phyloP scores from a whole-genome alignment of 306 rosid species.

The Parietaria judaica region DNA sequence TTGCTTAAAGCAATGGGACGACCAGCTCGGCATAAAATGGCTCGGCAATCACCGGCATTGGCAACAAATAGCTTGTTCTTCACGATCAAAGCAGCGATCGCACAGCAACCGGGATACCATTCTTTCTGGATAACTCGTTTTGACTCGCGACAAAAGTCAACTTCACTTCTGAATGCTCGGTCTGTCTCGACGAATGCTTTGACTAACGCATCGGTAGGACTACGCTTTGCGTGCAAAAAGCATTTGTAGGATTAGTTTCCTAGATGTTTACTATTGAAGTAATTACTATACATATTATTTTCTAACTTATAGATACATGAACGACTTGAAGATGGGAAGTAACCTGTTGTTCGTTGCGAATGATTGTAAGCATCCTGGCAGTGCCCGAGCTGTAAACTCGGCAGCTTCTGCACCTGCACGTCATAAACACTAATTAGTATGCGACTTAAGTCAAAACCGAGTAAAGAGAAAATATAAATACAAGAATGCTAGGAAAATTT shows the following conservation, averaged over 20 bases:
- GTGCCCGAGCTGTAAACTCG: slow-evolving; percentile 69
- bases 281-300: no score
- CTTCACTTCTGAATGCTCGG: slow-evolving; percentile 65
- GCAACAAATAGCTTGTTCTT: slow-evolving; percentile 74
- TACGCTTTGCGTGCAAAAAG: slow-evolving; percentile 26
- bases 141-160: slow-evolving; percentile 56
- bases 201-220: slow-evolving; percentile 60
- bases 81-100: slow-evolving; percentile 57
- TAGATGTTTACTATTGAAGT: no score
- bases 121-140: slow-evolving; percentile 61
- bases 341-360: slow-evolving; percentile 48
- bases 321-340: background rate
- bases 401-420: slow-evolving; percentile 84
- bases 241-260: background rate
- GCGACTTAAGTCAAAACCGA: no score
- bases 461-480: no score
- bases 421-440: no score
- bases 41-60: slow-evolving; percentile 84
- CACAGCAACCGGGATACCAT: slow-evolving; percentile 97
- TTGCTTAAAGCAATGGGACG: slow-evolving; percentile 59
- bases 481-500: no score
- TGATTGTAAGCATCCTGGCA: slow-evolving; percentile 64
- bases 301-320: background rate
- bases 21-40: slow-evolving; percentile 77
- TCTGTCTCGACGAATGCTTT: slow-evolving; percentile 78